Percentiles rank a stretch among this genome's conserved stretches.
Conservation (phyloP, 768 basidiomycete genomes). For the Kwoniella sp. region DNA sequence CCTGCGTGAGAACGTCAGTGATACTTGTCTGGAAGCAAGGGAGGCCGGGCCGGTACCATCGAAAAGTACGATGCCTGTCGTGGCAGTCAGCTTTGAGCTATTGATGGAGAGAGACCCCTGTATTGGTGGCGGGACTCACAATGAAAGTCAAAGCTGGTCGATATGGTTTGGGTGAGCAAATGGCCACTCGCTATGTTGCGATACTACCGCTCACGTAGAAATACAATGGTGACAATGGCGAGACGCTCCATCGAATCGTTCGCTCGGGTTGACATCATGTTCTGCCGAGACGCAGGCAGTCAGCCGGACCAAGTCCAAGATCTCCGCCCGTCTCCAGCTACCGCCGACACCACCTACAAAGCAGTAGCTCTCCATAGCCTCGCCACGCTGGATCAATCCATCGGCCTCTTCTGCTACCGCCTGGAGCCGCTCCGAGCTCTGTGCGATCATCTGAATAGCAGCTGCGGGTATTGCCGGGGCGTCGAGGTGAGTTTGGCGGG, state of each 20-base stretch:
- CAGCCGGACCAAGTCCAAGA: too few species aligned
- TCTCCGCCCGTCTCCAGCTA: not conserved
- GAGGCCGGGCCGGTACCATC: too few species aligned
- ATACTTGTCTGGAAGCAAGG: not conserved
- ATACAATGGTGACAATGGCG: slow-evolving; percentile 1
- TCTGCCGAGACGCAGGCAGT: not conserved
- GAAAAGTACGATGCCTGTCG: slow-evolving; percentile 1
- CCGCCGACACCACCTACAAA: not conserved
- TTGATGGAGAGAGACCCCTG: too few species aligned
- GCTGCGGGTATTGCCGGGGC: not conserved
- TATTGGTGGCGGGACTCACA: not conserved
- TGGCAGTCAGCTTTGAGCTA: not conserved
- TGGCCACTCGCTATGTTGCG: not conserved
- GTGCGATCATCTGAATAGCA: not conserved
- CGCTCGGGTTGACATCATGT: not conserved
- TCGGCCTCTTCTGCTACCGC: not conserved
- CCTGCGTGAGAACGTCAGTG: not conserved
- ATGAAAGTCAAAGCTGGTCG: slow-evolving; percentile 4
- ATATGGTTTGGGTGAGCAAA: too few species aligned
- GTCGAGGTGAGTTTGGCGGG: not conserved
- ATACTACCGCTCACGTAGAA: not conserved
- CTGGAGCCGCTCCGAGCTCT: not conserved
- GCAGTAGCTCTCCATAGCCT: not conserved
- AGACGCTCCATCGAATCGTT: slow-evolving; percentile 3
- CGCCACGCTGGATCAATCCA: not conserved